phyloP scores from a whole-genome alignment of 257 asterid species.

The Solanum pimpinellifolium region DNA sequence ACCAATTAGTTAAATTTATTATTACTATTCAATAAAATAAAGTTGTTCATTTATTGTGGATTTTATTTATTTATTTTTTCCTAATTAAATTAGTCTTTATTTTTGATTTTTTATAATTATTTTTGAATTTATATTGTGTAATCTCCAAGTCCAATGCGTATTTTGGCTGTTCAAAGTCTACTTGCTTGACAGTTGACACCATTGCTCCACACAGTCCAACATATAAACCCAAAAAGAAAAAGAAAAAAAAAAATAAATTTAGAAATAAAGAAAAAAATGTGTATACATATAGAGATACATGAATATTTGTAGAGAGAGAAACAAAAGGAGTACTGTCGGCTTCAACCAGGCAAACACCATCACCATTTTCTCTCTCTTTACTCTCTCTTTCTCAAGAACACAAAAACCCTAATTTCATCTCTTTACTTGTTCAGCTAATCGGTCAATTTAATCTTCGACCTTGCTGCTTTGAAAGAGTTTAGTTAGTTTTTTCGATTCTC shows the following conservation, averaged over 20 bases:
- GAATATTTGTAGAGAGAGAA: constrained; percentile 24
- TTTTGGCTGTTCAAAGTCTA: constrained; percentile 2
- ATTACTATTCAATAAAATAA: too few species aligned
- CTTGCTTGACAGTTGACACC: constrained; percentile 4
- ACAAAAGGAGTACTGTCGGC: constrained; percentile 52
- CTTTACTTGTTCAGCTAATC: neutral
- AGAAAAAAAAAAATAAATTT: neutral
- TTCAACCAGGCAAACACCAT: constrained; percentile 75
- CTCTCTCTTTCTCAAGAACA: neutral
- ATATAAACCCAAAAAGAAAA: neutral
- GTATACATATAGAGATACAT: neutral
- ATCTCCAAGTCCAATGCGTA: neutral
- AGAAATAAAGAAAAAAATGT: neutral
- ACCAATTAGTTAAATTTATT: too few species aligned
- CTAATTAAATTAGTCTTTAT: neutral
- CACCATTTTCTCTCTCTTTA: constrained; percentile 21
- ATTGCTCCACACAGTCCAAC: constrained; percentile 3
- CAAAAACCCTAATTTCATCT: constrained; percentile 6
- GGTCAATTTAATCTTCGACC: constrained; percentile 13
- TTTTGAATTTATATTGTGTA: neutral
- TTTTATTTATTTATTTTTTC: neutral
- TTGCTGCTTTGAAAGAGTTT: neutral
- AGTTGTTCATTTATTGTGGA: neutral
- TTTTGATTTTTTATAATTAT: neutral
- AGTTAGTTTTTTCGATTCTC: neutral